These are phyloP conservation scores for Cladorrhinum sp. DNA, from an alignment of 2,329 filamentous ascomycete genomes.

Conservation along the genomic window DNA sequence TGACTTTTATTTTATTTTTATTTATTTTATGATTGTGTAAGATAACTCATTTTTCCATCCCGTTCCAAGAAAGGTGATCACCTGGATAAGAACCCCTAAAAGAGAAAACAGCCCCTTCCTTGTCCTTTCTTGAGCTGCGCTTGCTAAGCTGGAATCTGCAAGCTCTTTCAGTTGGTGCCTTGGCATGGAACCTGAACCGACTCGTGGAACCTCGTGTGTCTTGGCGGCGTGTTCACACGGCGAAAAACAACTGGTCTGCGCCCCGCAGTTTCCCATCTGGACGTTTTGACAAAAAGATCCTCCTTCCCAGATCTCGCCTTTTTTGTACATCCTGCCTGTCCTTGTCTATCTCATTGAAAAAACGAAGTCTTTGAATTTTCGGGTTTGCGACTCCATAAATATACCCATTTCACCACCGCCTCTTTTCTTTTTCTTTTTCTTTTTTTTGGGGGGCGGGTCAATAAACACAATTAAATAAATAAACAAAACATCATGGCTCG, in stretches of 20 bases:
- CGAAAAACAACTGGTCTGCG: constrained; percentile 1
- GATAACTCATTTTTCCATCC: no score
- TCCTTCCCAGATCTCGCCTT: background rate
- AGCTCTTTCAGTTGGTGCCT: constrained; percentile 17
- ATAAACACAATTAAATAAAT: background rate
- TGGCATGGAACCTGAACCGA: constrained; percentile 21
- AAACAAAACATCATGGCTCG: constrained; percentile 32
- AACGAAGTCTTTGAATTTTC: background rate
- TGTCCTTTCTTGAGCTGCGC: background rate
- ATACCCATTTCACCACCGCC: no score
- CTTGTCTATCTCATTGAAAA: no score
- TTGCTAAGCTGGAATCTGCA: constrained; percentile 1
- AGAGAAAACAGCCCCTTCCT: background rate
- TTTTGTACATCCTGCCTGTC: background rate
- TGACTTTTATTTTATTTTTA: no score
- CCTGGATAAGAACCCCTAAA: background rate
- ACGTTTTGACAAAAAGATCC: constrained; percentile 16
- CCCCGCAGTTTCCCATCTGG: constrained; percentile 3
- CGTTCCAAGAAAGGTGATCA: background rate
- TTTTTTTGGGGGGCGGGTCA: background rate
- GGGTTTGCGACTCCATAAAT: no score
- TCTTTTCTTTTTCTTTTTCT: background rate
- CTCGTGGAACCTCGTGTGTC: constrained; percentile 11
- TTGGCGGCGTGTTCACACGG: constrained; percentile 12
- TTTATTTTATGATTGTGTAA: no score